Conservation (phyloP, 1,284 basidiomycete genomes). For the Trichosporon ovoides region DNA sequence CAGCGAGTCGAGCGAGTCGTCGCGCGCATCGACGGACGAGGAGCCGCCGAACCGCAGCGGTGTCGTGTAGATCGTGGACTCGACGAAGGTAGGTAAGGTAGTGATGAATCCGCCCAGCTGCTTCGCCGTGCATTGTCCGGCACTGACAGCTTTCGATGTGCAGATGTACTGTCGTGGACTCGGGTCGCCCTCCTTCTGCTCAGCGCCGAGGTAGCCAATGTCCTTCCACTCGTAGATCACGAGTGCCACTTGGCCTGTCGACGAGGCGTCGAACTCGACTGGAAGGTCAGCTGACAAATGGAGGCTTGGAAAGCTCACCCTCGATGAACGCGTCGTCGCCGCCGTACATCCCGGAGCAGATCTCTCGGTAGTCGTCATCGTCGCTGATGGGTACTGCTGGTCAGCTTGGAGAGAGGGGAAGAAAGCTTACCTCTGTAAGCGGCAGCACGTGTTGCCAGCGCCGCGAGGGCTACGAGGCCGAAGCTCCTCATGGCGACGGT, state of each 20-base stretch:
- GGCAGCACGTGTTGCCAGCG: not conserved
- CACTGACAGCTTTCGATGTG: constrained; percentile 49
- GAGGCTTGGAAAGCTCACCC: constrained; percentile 53
- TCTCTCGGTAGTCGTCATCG: constrained; percentile 66
- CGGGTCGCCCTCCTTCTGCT: constrained; percentile 30
- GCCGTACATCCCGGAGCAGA: constrained; percentile 93
- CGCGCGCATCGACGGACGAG: too few species aligned
- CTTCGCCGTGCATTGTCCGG: constrained; percentile 61
- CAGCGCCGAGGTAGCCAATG: constrained; percentile 69
- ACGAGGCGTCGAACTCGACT: constrained; percentile 75
- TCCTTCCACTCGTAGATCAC: constrained; percentile 95
- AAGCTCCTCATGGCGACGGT: constrained; percentile 10
- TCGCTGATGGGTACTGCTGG: constrained; percentile 45
- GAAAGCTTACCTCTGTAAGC: constrained; percentile 15
- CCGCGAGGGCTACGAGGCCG: constrained; percentile 9
- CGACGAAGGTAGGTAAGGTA: constrained; percentile 58
- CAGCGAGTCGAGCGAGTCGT: too few species aligned
- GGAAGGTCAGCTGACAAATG: constrained; percentile 12
- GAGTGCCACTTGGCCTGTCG: constrained; percentile 84
- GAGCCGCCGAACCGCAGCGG: constrained; percentile 40
- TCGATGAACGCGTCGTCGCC: constrained; percentile 74
- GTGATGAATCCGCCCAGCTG: constrained; percentile 84
- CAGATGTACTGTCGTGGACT: constrained; percentile 70
- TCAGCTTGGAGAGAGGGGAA: not conserved
- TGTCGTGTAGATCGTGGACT: constrained; percentile 56